Base-by-base conservation (phyloP, 1,284 basidiomycete species). In the Cryptococcus wingfieldii region DNA sequence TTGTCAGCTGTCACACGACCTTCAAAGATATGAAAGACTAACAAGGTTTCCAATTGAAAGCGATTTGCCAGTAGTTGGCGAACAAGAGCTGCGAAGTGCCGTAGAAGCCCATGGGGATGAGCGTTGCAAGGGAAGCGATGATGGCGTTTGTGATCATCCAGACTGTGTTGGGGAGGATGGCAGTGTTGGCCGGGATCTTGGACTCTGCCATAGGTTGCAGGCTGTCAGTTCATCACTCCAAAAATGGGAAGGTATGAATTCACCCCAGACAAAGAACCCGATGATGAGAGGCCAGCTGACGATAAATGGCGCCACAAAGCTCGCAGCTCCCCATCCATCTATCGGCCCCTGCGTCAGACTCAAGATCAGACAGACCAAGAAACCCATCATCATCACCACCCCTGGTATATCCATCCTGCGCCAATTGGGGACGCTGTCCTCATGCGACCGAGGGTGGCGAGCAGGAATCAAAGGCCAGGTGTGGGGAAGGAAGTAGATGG, bases 391-490 rank as follows among this genome's bases (percentile, higher is more conserved):
- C 37, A 69, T 47, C 41, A 66, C 19, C n/a, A 71, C 69, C 31
- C 72, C 72, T 55, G 63, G 52, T n/a, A 73, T 42, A 54, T 74
- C 72, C 59, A 73, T 62, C 14, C 65, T 63, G 57, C 69, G 70
- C 63, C 64, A 70, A 47, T 58, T 53, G 5, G 65, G 60, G 8
- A 42, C 47, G 2, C 31, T 42, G 41, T 61, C 63, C 12, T 37
- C 34, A 14, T 14, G 45, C 38, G 44, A 61, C 55, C 9, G 53
- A 55, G 25, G 50, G 51, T 34, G 39, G 19, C 14, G 14, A 16
- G 39, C 16, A 7, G 39, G 12, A 9, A 1, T 16, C 9, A 13
- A 46, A 23, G 45, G 18, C 19, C 8, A 16, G 16, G 49, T 39
- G 41, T 31, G 44, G 38, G 18, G 18, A 46, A 45, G 44, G 59